Evolutionary conservation across 345 rosid species (phyloP).

Genomic region (Gossypium stocksii): DNA sequence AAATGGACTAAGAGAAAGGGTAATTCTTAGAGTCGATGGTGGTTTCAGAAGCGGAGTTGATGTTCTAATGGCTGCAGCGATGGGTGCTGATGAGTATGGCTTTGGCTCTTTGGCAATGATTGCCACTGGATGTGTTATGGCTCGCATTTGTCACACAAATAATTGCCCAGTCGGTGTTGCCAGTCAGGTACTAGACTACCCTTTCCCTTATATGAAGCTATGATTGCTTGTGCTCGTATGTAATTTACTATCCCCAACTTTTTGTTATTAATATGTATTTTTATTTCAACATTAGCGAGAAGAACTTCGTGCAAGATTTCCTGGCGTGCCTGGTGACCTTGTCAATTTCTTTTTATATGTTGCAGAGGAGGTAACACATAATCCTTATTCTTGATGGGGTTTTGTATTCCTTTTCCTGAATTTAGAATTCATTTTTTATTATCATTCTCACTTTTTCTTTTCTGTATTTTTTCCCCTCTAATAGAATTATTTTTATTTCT

Average conservation of each 20-base stretch:
- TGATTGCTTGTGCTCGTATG: constrained; percentile 7
- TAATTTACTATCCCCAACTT: constrained; percentile 5
- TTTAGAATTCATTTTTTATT: background rate
- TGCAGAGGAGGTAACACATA: constrained; percentile 85
- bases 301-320: constrained; percentile 96
- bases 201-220: constrained; percentile 14
- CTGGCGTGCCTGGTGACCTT: constrained; percentile 99
- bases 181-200: constrained; percentile 65
- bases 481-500: constrained; percentile 5
- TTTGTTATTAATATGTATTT: constrained; percentile 13
- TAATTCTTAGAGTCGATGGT: constrained; percentile 91
- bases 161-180: constrained; percentile 99
- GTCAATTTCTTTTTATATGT: constrained; percentile 90
- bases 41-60: constrained; percentile 95
- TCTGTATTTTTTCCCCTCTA: background rate
- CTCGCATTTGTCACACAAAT: constrained; percentile 99
- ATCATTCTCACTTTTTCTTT: background rate
- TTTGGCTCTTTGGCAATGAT: constrained; percentile 99
- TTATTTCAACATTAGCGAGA: constrained; percentile 54
- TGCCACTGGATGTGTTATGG: constrained; percentile 99
- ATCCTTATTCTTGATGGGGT: constrained; percentile 16
- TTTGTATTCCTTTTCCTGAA: constrained; percentile 11
- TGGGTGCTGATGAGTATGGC: constrained; percentile 99
- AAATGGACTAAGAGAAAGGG: constrained; percentile 97
- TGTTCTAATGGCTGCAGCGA: constrained; percentile 88